Base-by-base conservation (phyloP, 2,329 filamentous ascomycete species). In the Exophiala oligosperma region DNA sequence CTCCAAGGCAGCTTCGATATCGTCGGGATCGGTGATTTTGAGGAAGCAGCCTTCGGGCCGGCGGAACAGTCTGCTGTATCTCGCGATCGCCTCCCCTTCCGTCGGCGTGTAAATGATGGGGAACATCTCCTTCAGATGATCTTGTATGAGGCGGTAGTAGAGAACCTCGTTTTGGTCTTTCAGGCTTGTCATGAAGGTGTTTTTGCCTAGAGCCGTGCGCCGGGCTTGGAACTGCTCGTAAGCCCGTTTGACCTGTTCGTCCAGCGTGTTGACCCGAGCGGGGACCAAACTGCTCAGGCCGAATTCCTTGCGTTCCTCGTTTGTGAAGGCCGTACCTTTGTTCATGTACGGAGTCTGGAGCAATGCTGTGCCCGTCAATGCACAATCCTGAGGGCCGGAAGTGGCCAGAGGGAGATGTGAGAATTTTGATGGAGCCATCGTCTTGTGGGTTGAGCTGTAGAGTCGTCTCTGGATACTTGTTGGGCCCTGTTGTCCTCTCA, bases 21-120 rank as follows among this genome's bases (percentile, higher is more conserved):
- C 77, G 38, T 88, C 85, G 4, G 82, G 73, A 54, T 92, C 84
- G 17, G 84, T 78, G 49, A 95, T 88, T 66, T 89, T 91, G 51
- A 95, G 73, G 64, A 91, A 95, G 66, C 90, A 91, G 0, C 92
- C 92, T 64, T 93, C 88, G 0, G 91, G 90, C 17, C 84, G 79
- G 9, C 92, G 78, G 68, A 96, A 96, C 0, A 94, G 72, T 0
- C 86, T 77, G 0, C 90, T 94, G 69, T 90, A 96, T 63, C 92
- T 89, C 64, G 90, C 84, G 51, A 96, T 96, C 0, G 92, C 92
- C 41, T 95, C 90, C 21, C 62, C 64, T 74, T 96, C 91, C 0
- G 92, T 96, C 0, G 92, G 92, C 0, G 92, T 96, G 69, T 96
- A 96, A 28, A 96, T 90, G n/a, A 96, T 78, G 41, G 87, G 85